Percentiles rank a stretch among this genome's conserved stretches.
Conservation (phyloP, 2,329 filamentous ascomycete genomes). For the Penicillium brevicompactum region DNA sequence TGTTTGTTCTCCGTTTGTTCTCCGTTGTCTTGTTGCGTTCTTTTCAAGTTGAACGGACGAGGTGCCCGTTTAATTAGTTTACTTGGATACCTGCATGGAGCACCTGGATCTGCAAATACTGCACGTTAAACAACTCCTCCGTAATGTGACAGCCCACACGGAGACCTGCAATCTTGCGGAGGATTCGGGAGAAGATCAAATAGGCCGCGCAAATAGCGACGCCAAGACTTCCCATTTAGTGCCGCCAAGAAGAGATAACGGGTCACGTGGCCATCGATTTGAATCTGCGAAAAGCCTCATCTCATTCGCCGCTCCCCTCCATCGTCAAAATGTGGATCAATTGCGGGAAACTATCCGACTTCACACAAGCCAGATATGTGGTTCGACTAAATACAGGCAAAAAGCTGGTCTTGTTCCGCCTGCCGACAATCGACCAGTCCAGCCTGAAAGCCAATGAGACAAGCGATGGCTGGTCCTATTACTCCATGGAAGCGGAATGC, state of each 20-base stretch:
- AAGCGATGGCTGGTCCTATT: slow-evolving; percentile 48
- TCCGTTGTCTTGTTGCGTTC: too few species aligned
- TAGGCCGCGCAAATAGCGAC: not conserved
- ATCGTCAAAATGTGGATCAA: slow-evolving; percentile 24
- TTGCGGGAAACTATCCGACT: slow-evolving; percentile 33
- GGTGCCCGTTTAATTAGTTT: too few species aligned
- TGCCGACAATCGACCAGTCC: slow-evolving; percentile 44
- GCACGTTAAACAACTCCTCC: too few species aligned
- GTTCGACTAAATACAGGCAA: slow-evolving; percentile 48
- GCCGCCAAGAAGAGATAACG: not conserved
- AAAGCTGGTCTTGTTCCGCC: slow-evolving; percentile 49
- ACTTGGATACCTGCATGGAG: too few species aligned
- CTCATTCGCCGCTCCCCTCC: not conserved
- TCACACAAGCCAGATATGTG: slow-evolving; percentile 47
- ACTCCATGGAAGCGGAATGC: slow-evolving; percentile 53
- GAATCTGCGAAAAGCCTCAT: slow-evolving; percentile 5
- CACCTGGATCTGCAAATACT: too few species aligned
- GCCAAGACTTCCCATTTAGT: not conserved
- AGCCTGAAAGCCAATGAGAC: slow-evolving; percentile 35
- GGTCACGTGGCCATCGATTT: not conserved
- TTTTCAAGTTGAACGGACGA: too few species aligned
- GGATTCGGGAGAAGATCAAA: too few species aligned
- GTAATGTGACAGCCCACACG: too few species aligned
- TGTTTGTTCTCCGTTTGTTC: too few species aligned
- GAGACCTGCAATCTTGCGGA: too few species aligned